A percentile compares a stretch with the other conserved stretches of the same genome.
Conservation (phyloP, 106 monocot species). For the Acorus calamus region DNA sequence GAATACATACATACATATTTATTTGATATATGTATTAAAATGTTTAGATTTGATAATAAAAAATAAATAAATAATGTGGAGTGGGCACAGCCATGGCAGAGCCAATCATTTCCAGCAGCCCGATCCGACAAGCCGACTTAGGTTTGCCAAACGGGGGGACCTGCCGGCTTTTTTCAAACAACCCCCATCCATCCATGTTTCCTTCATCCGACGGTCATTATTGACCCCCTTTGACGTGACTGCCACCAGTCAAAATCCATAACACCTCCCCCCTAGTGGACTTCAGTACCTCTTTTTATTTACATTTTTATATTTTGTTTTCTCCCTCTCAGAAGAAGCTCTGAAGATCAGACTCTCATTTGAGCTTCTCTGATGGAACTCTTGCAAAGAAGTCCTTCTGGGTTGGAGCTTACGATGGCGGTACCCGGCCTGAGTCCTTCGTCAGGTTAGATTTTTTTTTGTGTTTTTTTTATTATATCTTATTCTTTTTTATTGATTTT, state of each 20-base stretch:
- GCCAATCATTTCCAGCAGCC: constrained; percentile 29
- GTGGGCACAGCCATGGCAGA: no score
- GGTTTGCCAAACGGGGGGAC: constrained; percentile 35
- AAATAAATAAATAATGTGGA: no score
- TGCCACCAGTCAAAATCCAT: background rate
- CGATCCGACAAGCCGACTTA: constrained; percentile 33
- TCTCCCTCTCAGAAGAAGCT: background rate
- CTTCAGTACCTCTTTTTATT: background rate
- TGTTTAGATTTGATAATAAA: no score
- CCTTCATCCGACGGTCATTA: constrained; percentile 1
- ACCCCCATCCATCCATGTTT: constrained; percentile 24
- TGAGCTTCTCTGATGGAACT: background rate
- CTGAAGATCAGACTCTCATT: background rate
- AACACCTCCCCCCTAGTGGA: background rate
- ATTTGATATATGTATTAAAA: no score
- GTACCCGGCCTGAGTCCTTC: constrained; percentile 37
- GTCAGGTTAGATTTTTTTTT: constrained; percentile 9
- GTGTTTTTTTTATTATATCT: background rate
- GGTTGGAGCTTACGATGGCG: constrained; percentile 57
- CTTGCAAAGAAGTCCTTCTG: constrained; percentile 3
- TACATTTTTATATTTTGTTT: constrained; percentile 2
- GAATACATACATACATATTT: no score
- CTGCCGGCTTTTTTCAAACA: constrained; percentile 42
- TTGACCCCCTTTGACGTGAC: background rate
- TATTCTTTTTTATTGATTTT: background rate